A percentile compares a stretch with the other conserved stretches of the same genome.
These are phyloP conservation scores for Sclerotinia minor DNA, from an alignment of 2,329 filamentous ascomycete genomes.

Conservation along the genomic window DNA sequence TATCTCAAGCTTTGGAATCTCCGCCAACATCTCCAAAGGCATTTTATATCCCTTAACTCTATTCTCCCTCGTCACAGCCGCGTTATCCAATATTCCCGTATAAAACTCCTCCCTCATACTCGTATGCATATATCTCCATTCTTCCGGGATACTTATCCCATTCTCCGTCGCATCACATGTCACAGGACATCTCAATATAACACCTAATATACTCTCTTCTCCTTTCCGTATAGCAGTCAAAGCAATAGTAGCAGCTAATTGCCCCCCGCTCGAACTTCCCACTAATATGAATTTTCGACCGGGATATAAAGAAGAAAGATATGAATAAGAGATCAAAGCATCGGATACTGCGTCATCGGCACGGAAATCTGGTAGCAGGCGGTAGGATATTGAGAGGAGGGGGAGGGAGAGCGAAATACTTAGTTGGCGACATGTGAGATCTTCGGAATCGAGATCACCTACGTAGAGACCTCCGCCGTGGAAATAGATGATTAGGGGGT, in stretches of 20 bases:
- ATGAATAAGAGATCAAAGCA: conserved; percentile 44
- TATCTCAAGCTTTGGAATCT: conserved; percentile 25
- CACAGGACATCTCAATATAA: conserved; percentile 51
- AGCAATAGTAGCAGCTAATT: conserved; percentile 49
- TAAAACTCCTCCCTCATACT: conserved; percentile 45
- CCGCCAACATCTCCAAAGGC: conserved; percentile 46
- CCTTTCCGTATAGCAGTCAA: conserved; percentile 36
- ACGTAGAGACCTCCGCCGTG: conserved; percentile 52
- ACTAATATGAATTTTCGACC: conserved; percentile 40
- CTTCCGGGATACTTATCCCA: conserved; percentile 43
- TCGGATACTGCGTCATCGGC: conserved; percentile 48
- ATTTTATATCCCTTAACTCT: conserved; percentile 44
- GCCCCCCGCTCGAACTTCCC: conserved; percentile 52
- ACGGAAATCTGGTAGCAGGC: conserved; percentile 46
- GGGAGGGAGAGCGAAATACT: conserved; percentile 35
- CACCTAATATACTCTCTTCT: conserved; percentile 41
- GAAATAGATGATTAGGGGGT: conserved; percentile 46
- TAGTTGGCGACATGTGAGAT: conserved; percentile 48
- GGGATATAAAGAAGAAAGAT: conserved; percentile 29
- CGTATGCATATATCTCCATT: conserved; percentile 45
- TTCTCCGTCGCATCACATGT: conserved; percentile 48
- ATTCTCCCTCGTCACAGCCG: conserved; percentile 42
- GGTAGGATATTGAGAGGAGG: conserved; percentile 51
- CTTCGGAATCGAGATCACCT: conserved; percentile 52
- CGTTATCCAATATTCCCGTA: conserved; percentile 41